These are phyloP conservation scores for Nakazawaea ernobii DNA, from an alignment of 805 yeast species.

Conservation along the genomic window DNA sequence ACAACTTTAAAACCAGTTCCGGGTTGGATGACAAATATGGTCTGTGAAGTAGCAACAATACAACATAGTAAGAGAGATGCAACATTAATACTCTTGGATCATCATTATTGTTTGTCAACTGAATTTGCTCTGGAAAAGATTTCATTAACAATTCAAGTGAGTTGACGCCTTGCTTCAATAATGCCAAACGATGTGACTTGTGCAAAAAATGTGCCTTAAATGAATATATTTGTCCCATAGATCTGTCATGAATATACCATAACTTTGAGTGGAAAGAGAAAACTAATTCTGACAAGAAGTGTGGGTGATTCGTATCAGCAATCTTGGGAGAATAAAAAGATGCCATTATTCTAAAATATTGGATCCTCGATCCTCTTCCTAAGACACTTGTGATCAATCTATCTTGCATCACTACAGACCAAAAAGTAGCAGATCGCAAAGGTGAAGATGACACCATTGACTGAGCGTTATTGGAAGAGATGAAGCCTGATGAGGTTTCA, in stretches of 20 bases:
- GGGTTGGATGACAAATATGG: constrained; percentile 27
- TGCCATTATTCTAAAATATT: constrained; percentile 24
- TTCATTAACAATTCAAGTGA: constrained; percentile 17
- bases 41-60: constrained; percentile 22
- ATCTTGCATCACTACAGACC: constrained; percentile 28
- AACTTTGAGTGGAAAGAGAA: constrained; percentile 24
- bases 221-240: constrained; percentile 27
- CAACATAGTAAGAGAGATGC: constrained; percentile 25
- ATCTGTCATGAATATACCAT: constrained; percentile 27
- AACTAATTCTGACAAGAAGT: constrained; percentile 17
- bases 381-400: constrained; percentile 26
- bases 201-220: constrained; percentile 27
- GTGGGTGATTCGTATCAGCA: neutral
- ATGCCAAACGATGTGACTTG: constrained; percentile 24
- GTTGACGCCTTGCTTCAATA: constrained; percentile 24
- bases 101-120: constrained; percentile 11
- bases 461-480: neutral
- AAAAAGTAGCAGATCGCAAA: constrained; percentile 19
- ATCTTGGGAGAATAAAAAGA: constrained; percentile 21
- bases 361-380: constrained; percentile 29
- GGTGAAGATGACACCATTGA: constrained; percentile 14
- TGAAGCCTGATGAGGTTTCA: neutral
- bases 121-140: constrained; percentile 19
- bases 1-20: constrained; percentile 19
- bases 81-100: constrained; percentile 21